Percentiles rank a stretch among this genome's conserved stretches.
These are phyloP conservation scores for Colletotrichum eleusines DNA, from an alignment of 2,329 filamentous ascomycete species.

Conservation along the genomic window DNA sequence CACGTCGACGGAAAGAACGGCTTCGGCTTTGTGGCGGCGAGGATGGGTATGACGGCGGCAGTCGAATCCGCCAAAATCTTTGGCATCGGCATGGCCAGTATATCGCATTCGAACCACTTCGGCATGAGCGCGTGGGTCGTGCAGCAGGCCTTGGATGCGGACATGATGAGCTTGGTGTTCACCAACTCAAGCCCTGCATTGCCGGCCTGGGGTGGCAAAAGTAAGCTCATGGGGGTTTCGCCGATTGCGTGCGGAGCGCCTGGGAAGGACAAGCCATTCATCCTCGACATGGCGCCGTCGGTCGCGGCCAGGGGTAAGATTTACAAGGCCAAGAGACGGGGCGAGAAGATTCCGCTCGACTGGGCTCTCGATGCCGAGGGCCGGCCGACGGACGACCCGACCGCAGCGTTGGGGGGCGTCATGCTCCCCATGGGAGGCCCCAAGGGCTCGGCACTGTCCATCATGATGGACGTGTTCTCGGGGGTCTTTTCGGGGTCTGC, in stretches of 20 bases:
- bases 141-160: conserved; percentile 79
- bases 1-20: conserved; percentile 77
- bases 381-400: conserved; percentile 77
- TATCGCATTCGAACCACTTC: conserved; percentile 85
- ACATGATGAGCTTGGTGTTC: conserved; percentile 78
- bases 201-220: conserved; percentile 76
- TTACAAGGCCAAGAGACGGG: conserved; percentile 75
- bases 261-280: conserved; percentile 71
- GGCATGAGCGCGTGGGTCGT: conserved; percentile 88
- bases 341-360: conserved; percentile 76
- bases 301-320: conserved; percentile 80
- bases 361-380: conserved; percentile 84
- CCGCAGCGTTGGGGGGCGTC: conserved; percentile 77
- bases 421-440: conserved; percentile 91
- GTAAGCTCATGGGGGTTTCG: conserved; percentile 78
- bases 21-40: conserved; percentile 81
- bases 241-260: conserved; percentile 84
- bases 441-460: conserved; percentile 80
- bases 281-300: conserved; percentile 80
- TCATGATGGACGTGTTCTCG: conserved; percentile 94
- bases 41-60: conserved; percentile 74
- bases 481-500: conserved; percentile 82
- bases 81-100: conserved; percentile 81
- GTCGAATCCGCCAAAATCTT: conserved; percentile 73
- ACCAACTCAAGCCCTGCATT: conserved; percentile 80